phyloP scores from a whole-genome alignment of 208 protist genomes.

The Endotrypanum monterogeii region DNA sequence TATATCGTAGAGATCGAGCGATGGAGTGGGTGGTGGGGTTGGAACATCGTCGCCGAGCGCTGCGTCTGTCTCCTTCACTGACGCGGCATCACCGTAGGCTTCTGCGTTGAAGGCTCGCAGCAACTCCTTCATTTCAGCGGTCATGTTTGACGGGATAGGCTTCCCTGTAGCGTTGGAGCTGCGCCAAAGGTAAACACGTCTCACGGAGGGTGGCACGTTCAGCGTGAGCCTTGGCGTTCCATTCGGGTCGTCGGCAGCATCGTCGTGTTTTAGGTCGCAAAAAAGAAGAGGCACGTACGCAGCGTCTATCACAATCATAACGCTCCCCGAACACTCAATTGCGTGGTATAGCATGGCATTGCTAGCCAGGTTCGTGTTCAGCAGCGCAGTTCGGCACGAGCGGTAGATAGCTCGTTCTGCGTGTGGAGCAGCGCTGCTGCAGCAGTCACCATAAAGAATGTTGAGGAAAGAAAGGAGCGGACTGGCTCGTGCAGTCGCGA shows the following conservation, averaged over 20 bases:
- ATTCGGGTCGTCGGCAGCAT: not conserved
- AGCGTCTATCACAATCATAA: constrained; percentile 43
- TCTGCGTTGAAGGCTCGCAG: constrained; percentile 36
- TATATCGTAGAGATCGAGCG: constrained; percentile 41
- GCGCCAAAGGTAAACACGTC: constrained; percentile 63
- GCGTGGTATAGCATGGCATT: constrained; percentile 56
- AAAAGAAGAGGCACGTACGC: constrained; percentile 54
- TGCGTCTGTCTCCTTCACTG: not conserved
- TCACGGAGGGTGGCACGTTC: constrained; percentile 43
- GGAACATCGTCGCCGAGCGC: not conserved
- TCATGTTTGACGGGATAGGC: constrained; percentile 17
- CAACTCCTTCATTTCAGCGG: constrained; percentile 19
- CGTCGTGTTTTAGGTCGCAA: not conserved
- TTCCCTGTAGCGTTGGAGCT: constrained; percentile 13
- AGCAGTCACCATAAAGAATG: constrained; percentile 33
- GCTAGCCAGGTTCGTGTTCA: constrained; percentile 67
- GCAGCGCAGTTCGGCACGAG: constrained; percentile 51
- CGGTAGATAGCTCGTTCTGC: constrained; percentile 30
- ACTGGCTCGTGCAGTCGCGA: constrained; percentile 37
- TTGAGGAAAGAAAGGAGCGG: constrained; percentile 50
- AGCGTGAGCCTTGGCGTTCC: constrained; percentile 11
- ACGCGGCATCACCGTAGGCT: constrained; percentile 17
- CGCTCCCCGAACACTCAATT: constrained; percentile 36
- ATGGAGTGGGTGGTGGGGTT: constrained; percentile 11
- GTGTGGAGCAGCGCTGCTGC: not conserved